Evolutionary conservation across 2,329 filamentous ascomycete genomes (phyloP).

Genomic region (Aspergillus pseudotamarii): DNA sequence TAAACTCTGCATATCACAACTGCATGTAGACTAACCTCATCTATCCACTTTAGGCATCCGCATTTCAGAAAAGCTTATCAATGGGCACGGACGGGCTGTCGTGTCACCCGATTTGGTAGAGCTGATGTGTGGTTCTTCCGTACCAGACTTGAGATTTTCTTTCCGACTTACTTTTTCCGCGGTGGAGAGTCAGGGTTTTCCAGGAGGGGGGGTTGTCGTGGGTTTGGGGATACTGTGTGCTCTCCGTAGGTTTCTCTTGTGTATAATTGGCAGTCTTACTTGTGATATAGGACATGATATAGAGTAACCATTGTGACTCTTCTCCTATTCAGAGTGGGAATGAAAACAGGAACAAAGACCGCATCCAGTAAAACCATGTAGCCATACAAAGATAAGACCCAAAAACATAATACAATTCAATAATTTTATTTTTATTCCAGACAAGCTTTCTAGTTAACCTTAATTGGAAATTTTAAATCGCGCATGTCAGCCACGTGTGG

Average conservation of each 20-base stretch:
- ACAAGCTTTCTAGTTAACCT: background rate
- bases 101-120: background rate
- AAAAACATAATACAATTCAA: background rate
- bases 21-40: background rate
- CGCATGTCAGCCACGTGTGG: background rate
- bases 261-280: background rate
- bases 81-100: background rate
- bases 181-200: background rate
- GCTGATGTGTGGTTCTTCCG: background rate
- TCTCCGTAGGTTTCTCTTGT: background rate
- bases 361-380: background rate
- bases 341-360: background rate
- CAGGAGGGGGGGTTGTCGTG: background rate
- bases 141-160: background rate
- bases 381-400: background rate
- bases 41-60: background rate
- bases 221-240: background rate
- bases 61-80: background rate
- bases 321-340: too few species aligned
- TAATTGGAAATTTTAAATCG: background rate
- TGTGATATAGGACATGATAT: background rate
- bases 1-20: background rate
- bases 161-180: background rate
- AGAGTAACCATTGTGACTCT: too few species aligned
- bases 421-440: background rate